Percentiles rank a stretch among this genome's conserved stretches.
Evolutionary conservation across 768 basidiomycete species (phyloP).

Genomic region (Phylloporus arenicola): DNA sequence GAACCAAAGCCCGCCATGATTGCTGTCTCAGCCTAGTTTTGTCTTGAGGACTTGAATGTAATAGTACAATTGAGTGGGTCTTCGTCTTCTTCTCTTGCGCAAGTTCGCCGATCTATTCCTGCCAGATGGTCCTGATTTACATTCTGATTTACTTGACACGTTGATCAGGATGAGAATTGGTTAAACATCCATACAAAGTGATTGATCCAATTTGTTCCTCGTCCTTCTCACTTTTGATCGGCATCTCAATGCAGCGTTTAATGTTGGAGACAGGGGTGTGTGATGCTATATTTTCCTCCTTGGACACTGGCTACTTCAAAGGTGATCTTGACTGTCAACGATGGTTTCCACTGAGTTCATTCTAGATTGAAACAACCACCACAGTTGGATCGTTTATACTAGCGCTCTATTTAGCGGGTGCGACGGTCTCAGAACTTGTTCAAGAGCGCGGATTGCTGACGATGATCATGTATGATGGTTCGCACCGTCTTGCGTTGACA

Average conservation of each 20-base stretch:
- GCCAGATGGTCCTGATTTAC: not conserved
- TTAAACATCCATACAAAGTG: not conserved
- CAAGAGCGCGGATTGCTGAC: not conserved
- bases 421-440: not conserved
- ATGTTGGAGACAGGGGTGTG: not conserved
- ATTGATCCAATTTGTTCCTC: not conserved
- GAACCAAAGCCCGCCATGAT: conserved; percentile 13
- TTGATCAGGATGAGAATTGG: not conserved
- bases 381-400: too few species aligned
- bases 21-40: conserved; percentile 13
- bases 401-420: not conserved
- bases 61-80: conserved; percentile 1
- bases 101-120: not conserved
- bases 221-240: not conserved
- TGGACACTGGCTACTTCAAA: not conserved
- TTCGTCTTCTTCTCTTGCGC: not conserved
- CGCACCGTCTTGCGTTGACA: too few species aligned
- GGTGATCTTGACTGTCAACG: not conserved
- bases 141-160: not conserved
- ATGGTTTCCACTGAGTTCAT: not conserved
- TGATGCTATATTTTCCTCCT: not conserved
- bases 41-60: not conserved
- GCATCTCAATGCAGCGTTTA: not conserved
- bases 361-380: not conserved
- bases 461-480: too few species aligned